phyloP scores from a whole-genome alignment of 2,329 filamentous ascomycete genomes.

The Orbilia blumenaviensis region DNA sequence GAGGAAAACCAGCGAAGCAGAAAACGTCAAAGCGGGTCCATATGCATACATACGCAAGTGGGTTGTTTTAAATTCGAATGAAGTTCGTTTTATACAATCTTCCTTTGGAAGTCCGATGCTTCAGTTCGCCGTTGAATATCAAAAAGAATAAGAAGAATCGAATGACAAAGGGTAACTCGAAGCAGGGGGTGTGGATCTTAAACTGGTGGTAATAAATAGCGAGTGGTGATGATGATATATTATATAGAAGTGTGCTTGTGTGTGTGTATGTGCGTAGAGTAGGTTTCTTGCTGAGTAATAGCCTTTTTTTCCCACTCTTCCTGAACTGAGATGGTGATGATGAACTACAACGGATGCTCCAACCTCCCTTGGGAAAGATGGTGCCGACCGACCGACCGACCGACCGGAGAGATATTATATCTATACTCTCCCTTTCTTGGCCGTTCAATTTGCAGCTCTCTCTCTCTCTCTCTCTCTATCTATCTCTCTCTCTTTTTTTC shows the following conservation, averaged over 20 bases:
- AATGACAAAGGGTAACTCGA: neutral
- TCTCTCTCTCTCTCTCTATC: neutral
- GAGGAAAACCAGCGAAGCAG: slow-evolving; percentile 7
- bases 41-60: slow-evolving; percentile 15
- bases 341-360: neutral
- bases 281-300: slow-evolving; percentile 38
- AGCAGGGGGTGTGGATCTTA: slow-evolving; percentile 26
- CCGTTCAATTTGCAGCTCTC: neutral
- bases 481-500: neutral
- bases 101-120: neutral
- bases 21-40: slow-evolving; percentile 21
- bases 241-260: too few species aligned
- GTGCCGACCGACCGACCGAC: slow-evolving; percentile 42
- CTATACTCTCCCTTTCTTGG: slow-evolving; percentile 1
- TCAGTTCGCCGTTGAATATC: slow-evolving; percentile 5
- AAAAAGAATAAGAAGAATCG: too few species aligned
- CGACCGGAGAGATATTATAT: slow-evolving; percentile 27
- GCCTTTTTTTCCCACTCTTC: neutral
- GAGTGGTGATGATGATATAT: neutral
- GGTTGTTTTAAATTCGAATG: neutral
- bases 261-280: too few species aligned
- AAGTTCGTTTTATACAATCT: neutral
- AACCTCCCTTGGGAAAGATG: slow-evolving; percentile 6
- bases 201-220: slow-evolving; percentile 9
- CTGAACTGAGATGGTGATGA: neutral